Base-by-base conservation (phyloP, 148 eudicot species). In the Spergularia marina region DNA sequence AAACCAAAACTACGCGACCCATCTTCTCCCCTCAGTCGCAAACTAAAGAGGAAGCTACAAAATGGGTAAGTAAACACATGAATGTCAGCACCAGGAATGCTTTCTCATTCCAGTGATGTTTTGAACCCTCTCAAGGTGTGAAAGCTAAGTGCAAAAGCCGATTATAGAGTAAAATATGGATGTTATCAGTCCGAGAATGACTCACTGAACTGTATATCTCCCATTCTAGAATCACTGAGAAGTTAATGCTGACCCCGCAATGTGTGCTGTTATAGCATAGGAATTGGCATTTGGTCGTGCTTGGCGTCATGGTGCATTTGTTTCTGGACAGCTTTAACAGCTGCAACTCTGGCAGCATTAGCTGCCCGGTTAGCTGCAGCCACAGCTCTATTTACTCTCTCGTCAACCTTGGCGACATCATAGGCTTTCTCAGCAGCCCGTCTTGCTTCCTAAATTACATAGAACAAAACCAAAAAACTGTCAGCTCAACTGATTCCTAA, bases 261-360 rank as follows among this genome's bases (percentile, higher is more conserved):
- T 18, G 68, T 16, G 21, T 25, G 41, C 10, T 55, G 59, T 84
- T 78, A 85, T 72, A 85, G 77, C 44, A 79, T 62, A 36, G 86
- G 80, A 61, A 83, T 57, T 21, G 87, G 88, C 54, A 84, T 60
- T 25, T 30, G 76, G 71, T 86, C 90, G 9, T 77, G 75, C 23
- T 73, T 85, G 76, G 78, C 71, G n/a, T 85, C 81, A 16, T 82
- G 85, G 73, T 89, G 89, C 85, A 88, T 86, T 77, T 90, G 95
- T 81, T 86, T 89, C 78, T 94, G 95, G 66, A 91, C 91, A 8
- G 97, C 98, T 76, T 90, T 94, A 7, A 94, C 92, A 4, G 98
- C 90, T 5, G 95, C 97, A 47, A 94, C 98, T 85, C 97, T 82
- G 54, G 98, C 98, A 14, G 98, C 95, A 78, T 89, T 94, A 52